Base-by-base conservation (phyloP, 1,139 yeast species). In the Yamadazyma sp. region DNA sequence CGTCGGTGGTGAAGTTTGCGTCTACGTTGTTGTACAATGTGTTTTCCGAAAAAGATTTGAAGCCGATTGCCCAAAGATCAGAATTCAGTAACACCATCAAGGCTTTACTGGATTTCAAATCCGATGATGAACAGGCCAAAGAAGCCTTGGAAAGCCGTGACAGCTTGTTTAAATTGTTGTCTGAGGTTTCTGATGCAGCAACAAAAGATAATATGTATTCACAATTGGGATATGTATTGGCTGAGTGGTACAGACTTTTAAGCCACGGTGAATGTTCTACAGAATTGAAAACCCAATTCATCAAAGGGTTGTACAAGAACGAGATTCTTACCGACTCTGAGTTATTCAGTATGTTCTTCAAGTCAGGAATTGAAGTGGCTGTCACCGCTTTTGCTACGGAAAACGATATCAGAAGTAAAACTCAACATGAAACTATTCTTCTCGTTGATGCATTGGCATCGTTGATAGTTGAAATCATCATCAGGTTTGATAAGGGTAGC, bases 201-300 rank as follows among this genome's bases (percentile, higher is more conserved):
- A 59, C 65, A 2, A 46, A 54, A n/a, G 54, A 51, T 31, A 55
- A 56, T 17, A 58, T 66, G 38, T 69, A 62, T 48, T 87, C 83
- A 38, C 87, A 83, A 52, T 74, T 85, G 73, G 84, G 84, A 7
- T 81, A 87, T 48, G 75, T 92, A 1, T 94, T 91, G 59, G 81
- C 91, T 15, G 98, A 94, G 60, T 94, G 98, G 98, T 82, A 84
- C 26, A 83, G 88, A 45, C 70, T 85, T 43, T 62, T 81, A 41
- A 85, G 87, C 55, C 87, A 87, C 56, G 73, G 75, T 4, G 66
- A 73, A 34, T 30, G 33, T 18, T 67, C 73, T n/a, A 79, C 77
- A 30, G 69, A 70, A 12, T 62, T 84, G 36, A 79, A 83, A 46
- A 66, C 72, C 37, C 75, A 79, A 10, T 92, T 88, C 56, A 73